These are phyloP conservation scores for Calamus simplicifolius DNA, from an alignment of 176 grass and related monocot species.

Conservation along the genomic window DNA sequence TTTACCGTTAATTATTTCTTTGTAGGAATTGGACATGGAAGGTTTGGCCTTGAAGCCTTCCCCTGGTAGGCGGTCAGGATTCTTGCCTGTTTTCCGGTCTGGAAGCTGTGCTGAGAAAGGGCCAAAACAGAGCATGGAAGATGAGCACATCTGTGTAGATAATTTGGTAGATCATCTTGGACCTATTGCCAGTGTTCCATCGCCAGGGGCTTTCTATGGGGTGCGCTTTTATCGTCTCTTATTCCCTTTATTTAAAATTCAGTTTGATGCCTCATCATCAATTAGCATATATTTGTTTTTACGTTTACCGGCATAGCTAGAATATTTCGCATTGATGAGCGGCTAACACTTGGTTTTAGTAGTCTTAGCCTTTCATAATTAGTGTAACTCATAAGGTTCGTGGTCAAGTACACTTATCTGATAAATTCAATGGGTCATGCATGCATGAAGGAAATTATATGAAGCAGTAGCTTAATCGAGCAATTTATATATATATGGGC, in stretches of 20 bases:
- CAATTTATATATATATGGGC: background rate
- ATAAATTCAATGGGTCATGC: no score
- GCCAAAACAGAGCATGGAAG: conserved; percentile 78
- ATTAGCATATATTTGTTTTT: no score
- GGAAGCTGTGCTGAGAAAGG: conserved; percentile 76
- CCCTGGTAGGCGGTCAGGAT: conserved; percentile 26
- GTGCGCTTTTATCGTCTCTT: conserved; percentile 22
- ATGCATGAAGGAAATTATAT: no score
- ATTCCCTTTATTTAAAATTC: conserved; percentile 12
- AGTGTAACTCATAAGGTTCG: no score
- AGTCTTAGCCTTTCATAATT: no score
- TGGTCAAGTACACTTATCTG: no score
- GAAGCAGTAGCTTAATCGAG: background rate
- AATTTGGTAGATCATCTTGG: conserved; percentile 64
- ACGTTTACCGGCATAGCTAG: no score
- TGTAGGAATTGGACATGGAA: conserved; percentile 44
- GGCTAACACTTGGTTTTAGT: no score
- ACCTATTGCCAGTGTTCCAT: conserved; percentile 26
- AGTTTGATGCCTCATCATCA: background rate
- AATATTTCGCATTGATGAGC: no score
- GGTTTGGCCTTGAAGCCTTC: conserved; percentile 71
- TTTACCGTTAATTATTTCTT: conserved; percentile 1
- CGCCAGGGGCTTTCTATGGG: conserved; percentile 86
- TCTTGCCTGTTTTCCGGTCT: conserved; percentile 64
- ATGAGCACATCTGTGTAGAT: conserved; percentile 80